Evolutionary conservation across 768 basidiomycete species (phyloP).

Genomic region (Serpula lacrymans): DNA sequence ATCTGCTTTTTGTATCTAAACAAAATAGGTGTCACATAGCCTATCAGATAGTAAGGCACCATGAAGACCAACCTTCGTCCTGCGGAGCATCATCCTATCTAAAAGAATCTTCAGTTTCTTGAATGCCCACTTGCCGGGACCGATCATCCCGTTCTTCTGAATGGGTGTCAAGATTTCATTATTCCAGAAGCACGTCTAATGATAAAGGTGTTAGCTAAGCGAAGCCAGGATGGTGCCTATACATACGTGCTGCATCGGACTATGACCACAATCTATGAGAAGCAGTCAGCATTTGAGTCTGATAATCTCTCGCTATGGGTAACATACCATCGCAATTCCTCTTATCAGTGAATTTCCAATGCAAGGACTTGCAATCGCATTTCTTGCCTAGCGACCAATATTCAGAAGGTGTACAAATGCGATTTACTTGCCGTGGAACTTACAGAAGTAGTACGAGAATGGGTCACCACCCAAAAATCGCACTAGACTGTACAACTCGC

Average conservation of each 20-base stretch:
- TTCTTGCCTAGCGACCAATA: slow-evolving; percentile 59
- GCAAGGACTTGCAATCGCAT: slow-evolving; percentile 92
- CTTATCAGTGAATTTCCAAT: slow-evolving; percentile 90
- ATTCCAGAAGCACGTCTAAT: slow-evolving; percentile 93
- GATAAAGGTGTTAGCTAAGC: slow-evolving; percentile 6
- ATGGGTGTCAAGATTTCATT: slow-evolving; percentile 96
- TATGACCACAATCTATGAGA: slow-evolving; percentile 71
- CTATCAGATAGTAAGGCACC: not conserved
- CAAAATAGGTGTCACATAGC: slow-evolving; percentile 1
- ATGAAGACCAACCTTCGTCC: slow-evolving; percentile 61
- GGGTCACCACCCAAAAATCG: slow-evolving; percentile 92
- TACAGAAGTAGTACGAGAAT: slow-evolving; percentile 90
- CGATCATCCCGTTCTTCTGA: slow-evolving; percentile 82
- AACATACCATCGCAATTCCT: slow-evolving; percentile 73
- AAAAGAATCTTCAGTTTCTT: slow-evolving; percentile 88
- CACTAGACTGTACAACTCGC: slow-evolving; percentile 93
- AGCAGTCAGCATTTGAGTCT: slow-evolving; percentile 1
- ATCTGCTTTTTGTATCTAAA: slow-evolving; percentile 87
- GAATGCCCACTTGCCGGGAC: slow-evolving; percentile 80
- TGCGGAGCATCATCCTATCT: slow-evolving; percentile 93
- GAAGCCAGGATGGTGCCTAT: not conserved
- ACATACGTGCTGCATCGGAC: slow-evolving; percentile 76
- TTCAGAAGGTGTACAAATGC: slow-evolving; percentile 1
- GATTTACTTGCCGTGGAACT: slow-evolving; percentile 19
- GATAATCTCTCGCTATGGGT: not conserved